Evolutionary conservation across 1,284 basidiomycete genomes (phyloP).

Genomic region (Farysia itapuensis): DNA sequence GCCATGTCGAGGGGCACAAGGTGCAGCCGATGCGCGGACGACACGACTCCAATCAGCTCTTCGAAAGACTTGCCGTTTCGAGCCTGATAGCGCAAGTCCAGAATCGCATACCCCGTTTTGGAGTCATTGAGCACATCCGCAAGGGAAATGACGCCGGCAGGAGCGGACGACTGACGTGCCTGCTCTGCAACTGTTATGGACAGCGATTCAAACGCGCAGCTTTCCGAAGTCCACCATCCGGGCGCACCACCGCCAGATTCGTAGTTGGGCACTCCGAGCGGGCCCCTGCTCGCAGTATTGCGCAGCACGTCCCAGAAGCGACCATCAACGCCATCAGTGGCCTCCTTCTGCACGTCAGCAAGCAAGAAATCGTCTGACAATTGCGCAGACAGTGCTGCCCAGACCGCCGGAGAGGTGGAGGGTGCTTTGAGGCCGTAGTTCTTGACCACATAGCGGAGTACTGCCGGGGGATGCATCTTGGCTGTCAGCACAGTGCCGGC

Average conservation of each 20-base stretch:
- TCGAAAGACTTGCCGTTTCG: conserved; percentile 31
- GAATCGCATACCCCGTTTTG: conserved; percentile 9
- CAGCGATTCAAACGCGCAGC: conserved; percentile 13
- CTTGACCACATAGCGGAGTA: conserved; percentile 33
- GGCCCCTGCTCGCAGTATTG: conserved; percentile 31
- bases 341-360: background rate
- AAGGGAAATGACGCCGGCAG: conserved; percentile 3
- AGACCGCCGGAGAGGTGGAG: conserved; percentile 5
- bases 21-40: background rate
- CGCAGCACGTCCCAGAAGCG: conserved; percentile 46
- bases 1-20: conserved; percentile 22
- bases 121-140: conserved; percentile 11
- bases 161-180: background rate
- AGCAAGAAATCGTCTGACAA: background rate
- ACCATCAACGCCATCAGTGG: conserved; percentile 16
- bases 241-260: conserved; percentile 18
- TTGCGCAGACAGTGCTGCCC: conserved; percentile 2
- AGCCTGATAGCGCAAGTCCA: conserved; percentile 21
- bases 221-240: conserved; percentile 34
- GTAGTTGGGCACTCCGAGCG: conserved; percentile 23
- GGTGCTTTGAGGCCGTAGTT: conserved; percentile 44
- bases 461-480: conserved; percentile 23
- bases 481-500: conserved; percentile 20
- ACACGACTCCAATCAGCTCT: conserved; percentile 12
- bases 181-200: background rate